Conservation (phyloP, 805 yeast genomes). For the Metschnikowia kunwiensis region DNA sequence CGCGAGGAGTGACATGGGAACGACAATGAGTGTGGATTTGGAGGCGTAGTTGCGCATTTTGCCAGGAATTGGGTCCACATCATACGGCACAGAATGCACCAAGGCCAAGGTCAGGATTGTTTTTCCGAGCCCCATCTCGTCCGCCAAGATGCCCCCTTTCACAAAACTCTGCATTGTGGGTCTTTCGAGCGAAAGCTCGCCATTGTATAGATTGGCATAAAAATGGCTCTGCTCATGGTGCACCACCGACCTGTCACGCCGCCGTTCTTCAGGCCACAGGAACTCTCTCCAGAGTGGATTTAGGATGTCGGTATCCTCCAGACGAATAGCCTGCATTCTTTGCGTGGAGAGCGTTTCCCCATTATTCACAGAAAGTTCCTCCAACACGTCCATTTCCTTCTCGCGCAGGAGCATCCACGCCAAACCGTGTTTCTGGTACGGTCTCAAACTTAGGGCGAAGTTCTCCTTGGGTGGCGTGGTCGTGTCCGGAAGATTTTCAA, state of each 20-base stretch:
- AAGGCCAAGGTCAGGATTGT: constrained; percentile 81
- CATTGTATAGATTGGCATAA: constrained; percentile 76
- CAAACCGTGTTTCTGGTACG: constrained; percentile 80
- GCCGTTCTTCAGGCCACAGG: constrained; percentile 62
- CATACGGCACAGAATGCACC: constrained; percentile 62
- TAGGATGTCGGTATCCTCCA: constrained; percentile 50
- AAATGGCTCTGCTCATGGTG: constrained; percentile 35
- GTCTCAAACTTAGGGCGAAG: constrained; percentile 59
- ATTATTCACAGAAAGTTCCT: constrained; percentile 25
- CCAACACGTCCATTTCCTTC: constrained; percentile 50
- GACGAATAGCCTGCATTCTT: constrained; percentile 22
- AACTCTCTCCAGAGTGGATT: constrained; percentile 86
- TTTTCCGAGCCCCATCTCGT: constrained; percentile 96
- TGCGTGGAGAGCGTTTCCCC: constrained; percentile 27
- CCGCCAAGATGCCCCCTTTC: constrained; percentile 87
- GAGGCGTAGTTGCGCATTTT: constrained; percentile 50
- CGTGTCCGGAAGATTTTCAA: constrained; percentile 59
- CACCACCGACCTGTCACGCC: constrained; percentile 2
- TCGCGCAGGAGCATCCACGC: constrained; percentile 90
- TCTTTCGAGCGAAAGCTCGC: constrained; percentile 65
- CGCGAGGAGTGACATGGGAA: constrained; percentile 86
- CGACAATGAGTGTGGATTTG: constrained; percentile 71
- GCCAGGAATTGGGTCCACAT: constrained; percentile 23
- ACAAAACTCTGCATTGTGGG: constrained; percentile 62
- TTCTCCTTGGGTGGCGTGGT: constrained; percentile 47